Evolutionary conservation across 1,284 basidiomycete species (phyloP), one percentile per base, ranked within the genome.

Genomic region (Sporisorium scitamineum): DNA sequence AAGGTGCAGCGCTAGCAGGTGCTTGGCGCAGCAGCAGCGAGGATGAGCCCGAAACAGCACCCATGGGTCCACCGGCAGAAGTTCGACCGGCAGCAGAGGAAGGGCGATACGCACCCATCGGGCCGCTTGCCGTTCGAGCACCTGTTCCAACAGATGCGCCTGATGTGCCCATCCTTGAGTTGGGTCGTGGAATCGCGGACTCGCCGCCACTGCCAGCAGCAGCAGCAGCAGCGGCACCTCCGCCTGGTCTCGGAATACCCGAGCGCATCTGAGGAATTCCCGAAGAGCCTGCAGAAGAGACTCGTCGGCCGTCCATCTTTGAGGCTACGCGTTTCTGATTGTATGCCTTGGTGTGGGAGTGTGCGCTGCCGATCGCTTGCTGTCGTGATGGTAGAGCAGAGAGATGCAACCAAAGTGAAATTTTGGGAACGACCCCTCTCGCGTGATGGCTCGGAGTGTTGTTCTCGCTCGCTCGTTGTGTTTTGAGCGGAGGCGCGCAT

Each of bases 251-350:
- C 11, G 74, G 74, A 18, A 76, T 76, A 22, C 65, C 68, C 20
- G 69, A 65, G 5, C 74, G 69, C 63, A 68, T 70, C 18, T 50
- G 56, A 22, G 74, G 74, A 37, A 76, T 71, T 45, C 69, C 69
- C 37, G 56, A 58, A 16, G 61, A 51, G 58, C 69, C 73, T 6
- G 61, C 53, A 2, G 54, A 61, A 22, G 65, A 69, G 9, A 48
- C 51, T 37, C 69, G 68, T 18, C 65, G 70, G 41, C 54, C 51
- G 31, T 65, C 65, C 69, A 76, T 76, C 2, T 31, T 54, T 44
- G 24, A 31, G 14, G 8, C 5, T 16, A n/a, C 26, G 32, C 11
- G 9, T 41, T 32, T 54, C 20, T 11, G 22, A 22, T 13, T 32
- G 26, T 20, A 29, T 42, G 16, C 41, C 37, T 20, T 42, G 41